Evolutionary conservation across 768 basidiomycete genomes (phyloP).

Genomic region (Termitomyces sp.): DNA sequence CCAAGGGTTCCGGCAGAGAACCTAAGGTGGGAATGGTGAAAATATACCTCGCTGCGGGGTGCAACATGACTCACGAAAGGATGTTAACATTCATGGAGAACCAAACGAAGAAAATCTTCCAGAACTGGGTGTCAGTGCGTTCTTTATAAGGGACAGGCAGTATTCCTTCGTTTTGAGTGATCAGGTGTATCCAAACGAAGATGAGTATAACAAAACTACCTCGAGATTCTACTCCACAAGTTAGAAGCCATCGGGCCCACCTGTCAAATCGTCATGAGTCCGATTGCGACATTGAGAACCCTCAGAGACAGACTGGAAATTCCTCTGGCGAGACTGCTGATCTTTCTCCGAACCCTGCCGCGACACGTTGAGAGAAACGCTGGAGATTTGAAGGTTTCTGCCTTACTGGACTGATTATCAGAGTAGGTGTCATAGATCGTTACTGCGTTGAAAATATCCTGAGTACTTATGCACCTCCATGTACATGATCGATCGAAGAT

Average conservation of each 20-base stretch:
- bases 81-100: slow-evolving; percentile 71
- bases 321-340: neutral
- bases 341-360: neutral
- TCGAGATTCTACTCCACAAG: slow-evolving; percentile 27
- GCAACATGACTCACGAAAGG: slow-evolving; percentile 33
- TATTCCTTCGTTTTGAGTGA: slow-evolving; percentile 32
- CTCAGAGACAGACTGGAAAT: neutral
- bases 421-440: no score
- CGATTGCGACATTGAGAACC: neutral
- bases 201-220: slow-evolving; percentile 12
- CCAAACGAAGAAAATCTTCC: slow-evolving; percentile 75
- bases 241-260: slow-evolving; percentile 15
- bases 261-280: neutral
- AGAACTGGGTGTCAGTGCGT: slow-evolving; percentile 54
- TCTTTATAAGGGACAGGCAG: slow-evolving; percentile 50
- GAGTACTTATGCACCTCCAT: no score
- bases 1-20: slow-evolving; percentile 69
- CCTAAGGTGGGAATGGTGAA: slow-evolving; percentile 19
- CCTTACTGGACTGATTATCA: neutral
- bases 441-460: no score
- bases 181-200: neutral
- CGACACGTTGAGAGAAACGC: neutral
- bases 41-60: neutral
- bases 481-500: no score
- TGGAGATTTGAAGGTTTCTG: neutral